Evolutionary conservation across 176 grass and related monocot genomes (phyloP).

Genomic region (Oryza brachyantha): DNA sequence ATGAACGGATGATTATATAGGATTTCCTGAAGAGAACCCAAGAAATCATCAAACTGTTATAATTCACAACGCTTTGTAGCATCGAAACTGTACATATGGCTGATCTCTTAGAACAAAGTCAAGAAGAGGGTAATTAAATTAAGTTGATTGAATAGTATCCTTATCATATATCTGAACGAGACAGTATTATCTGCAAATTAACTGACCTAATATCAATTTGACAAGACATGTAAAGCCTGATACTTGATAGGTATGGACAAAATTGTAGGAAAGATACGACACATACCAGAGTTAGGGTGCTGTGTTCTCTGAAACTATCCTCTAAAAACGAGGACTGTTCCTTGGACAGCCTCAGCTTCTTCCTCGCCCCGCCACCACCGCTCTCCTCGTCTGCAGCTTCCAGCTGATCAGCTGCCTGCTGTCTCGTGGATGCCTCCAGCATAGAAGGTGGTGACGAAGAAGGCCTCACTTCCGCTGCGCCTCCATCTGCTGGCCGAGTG

Average conservation of each 20-base stretch:
- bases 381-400: constrained; percentile 38
- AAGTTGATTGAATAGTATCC: background rate
- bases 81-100: background rate
- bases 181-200: background rate
- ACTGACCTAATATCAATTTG: background rate
- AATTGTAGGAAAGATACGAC: background rate
- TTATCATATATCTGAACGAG: background rate
- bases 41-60: background rate
- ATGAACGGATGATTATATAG: background rate
- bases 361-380: constrained; percentile 33
- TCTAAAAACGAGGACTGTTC: constrained; percentile 77
- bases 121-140: background rate
- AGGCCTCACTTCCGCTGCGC: background rate
- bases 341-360: constrained; percentile 80
- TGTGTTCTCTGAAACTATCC: constrained; percentile 77
- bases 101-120: background rate
- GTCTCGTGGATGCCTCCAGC: constrained; percentile 12
- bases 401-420: constrained; percentile 9
- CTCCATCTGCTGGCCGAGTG: background rate
- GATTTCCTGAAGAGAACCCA: background rate
- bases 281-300: constrained; percentile 48
- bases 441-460: constrained; percentile 23
- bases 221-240: background rate
- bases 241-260: background rate
- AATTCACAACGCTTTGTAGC: background rate